Evolutionary conservation across 257 asterid genomes (phyloP).

Genomic region (Vinca minor): DNA sequence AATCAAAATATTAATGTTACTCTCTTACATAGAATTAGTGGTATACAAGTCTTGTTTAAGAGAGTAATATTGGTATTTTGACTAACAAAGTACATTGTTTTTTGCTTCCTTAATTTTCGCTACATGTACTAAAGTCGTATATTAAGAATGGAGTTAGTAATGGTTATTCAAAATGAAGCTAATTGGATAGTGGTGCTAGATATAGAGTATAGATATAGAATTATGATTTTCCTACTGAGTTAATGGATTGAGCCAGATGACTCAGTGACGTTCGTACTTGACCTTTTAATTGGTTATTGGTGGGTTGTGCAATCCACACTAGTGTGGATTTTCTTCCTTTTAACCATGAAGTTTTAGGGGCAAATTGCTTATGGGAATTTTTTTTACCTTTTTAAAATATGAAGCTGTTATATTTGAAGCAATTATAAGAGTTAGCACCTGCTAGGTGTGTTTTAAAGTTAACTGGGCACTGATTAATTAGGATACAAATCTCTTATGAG

Average conservation of each 20-base stretch:
- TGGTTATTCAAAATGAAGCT: not conserved
- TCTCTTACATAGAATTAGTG: too few relatives aligned
- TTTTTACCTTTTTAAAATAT: too few relatives aligned
- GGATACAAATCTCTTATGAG: not conserved
- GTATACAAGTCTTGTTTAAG: too few relatives aligned
- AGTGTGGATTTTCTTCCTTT: not conserved
- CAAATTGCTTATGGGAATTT: too few relatives aligned
- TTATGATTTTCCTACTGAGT: not conserved
- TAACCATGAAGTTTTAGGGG: too few relatives aligned
- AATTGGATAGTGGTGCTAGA: not conserved
- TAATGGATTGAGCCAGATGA: not conserved
- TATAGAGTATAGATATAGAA: not conserved
- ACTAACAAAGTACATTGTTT: too few relatives aligned
- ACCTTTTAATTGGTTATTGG: too few relatives aligned
- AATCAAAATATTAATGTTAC: too few relatives aligned
- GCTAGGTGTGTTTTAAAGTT: not conserved
- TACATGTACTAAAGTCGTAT: too few relatives aligned
- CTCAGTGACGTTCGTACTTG: not conserved
- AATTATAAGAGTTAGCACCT: not conserved
- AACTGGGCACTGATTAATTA: not conserved
- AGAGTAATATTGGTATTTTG: too few relatives aligned
- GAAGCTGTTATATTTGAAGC: too few relatives aligned
- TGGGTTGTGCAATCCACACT: not conserved
- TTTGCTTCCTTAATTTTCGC: too few relatives aligned
- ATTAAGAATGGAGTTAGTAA: not conserved